These are phyloP conservation scores for Colletotrichum sp. DNA, from an alignment of 2,329 filamentous ascomycete genomes.

Conservation along the genomic window DNA sequence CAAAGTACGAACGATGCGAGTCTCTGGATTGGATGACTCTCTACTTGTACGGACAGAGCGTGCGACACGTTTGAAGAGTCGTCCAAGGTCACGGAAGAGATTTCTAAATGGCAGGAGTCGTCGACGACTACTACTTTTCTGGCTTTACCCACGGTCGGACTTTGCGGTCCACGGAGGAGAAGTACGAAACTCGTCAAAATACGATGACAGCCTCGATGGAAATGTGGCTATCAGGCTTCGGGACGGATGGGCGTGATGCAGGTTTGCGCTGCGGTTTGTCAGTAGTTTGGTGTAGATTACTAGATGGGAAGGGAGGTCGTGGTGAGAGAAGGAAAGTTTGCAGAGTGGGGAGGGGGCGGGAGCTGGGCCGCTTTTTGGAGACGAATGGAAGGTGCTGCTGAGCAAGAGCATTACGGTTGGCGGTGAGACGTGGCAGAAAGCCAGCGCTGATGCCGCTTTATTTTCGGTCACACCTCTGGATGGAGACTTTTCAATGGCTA, in stretches of 20 bases:
- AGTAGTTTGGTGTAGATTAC: background rate
- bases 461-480: background rate
- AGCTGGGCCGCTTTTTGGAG: background rate
- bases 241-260: constrained; percentile 1
- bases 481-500: background rate
- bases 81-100: constrained; percentile 18
- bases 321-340: background rate
- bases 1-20: constrained; percentile 16
- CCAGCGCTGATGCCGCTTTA: background rate
- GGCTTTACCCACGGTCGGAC: constrained; percentile 20
- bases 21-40: constrained; percentile 9
- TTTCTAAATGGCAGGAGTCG: constrained; percentile 19
- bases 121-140: constrained; percentile 16
- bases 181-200: constrained; percentile 13
- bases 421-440: background rate
- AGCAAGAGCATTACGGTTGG: background rate
- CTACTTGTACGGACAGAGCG: constrained; percentile 19
- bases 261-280: constrained; percentile 8
- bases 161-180: background rate
- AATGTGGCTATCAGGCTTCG: background rate
- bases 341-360: background rate
- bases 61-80: constrained; percentile 19
- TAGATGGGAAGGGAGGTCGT: background rate
- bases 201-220: constrained; percentile 7
- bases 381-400: background rate